phyloP scores from a whole-genome alignment of 1,284 basidiomycete species.

The Stereum hirsutum region DNA sequence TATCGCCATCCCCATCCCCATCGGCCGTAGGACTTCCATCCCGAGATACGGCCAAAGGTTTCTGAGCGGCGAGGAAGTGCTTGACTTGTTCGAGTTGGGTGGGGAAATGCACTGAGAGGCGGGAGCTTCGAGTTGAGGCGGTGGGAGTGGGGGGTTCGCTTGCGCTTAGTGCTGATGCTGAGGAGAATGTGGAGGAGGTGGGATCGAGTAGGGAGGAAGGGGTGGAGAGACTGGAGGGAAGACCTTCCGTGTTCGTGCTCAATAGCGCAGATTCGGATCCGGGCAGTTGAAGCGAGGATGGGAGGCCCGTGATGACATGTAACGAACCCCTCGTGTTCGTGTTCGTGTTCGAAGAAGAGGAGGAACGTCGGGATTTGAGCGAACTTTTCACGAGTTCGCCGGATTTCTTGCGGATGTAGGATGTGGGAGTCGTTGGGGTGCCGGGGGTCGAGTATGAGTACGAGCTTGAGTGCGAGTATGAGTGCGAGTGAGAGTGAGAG shows the following conservation, averaged over 20 bases:
- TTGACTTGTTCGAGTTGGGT: slow-evolving; percentile 87
- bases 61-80: slow-evolving; percentile 89
- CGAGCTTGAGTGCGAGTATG: neutral
- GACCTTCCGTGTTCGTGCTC: too few relatives aligned
- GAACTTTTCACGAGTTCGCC: slow-evolving; percentile 90
- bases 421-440: neutral
- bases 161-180: neutral
- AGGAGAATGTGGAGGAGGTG: neutral
- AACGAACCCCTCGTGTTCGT: slow-evolving; percentile 36
- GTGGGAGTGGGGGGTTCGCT: slow-evolving; percentile 38
- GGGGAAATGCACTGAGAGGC: slow-evolving; percentile 90
- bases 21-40: slow-evolving; percentile 64
- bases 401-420: slow-evolving; percentile 69
- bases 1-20: too few relatives aligned
- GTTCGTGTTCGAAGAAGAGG: too few relatives aligned
- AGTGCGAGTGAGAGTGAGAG: neutral
- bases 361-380: slow-evolving; percentile 68
- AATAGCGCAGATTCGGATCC: too few relatives aligned
- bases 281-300: too few relatives aligned
- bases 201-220: neutral
- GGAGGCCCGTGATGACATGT: slow-evolving; percentile 35
- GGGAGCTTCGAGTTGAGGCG: slow-evolving; percentile 38
- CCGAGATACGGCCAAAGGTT: slow-evolving; percentile 86
- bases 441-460: slow-evolving; percentile 5
- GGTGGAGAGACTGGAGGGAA: neutral